Percentiles rank a stretch among this genome's conserved stretches.
These are phyloP conservation scores for Prunella vulgaris DNA, from an alignment of 257 asterid genomes.

Conservation along the genomic window DNA sequence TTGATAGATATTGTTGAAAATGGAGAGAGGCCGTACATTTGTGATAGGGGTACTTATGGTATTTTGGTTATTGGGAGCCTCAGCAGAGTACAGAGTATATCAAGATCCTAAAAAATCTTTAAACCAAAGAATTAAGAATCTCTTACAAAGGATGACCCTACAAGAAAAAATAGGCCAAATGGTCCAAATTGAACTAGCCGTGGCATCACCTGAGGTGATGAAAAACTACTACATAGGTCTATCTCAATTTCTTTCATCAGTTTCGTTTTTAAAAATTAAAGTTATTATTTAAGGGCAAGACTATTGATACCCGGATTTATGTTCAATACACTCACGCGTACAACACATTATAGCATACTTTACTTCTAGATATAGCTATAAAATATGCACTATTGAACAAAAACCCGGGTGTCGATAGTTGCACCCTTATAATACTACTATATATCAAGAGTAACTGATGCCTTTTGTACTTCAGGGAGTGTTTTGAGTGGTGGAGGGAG, in stretches of 20 bases:
- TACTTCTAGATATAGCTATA: too few species aligned
- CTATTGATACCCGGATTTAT: too few species aligned
- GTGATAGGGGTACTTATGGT: constrained; percentile 26
- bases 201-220: constrained; percentile 49
- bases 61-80: constrained; percentile 32
- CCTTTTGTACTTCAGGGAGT: constrained; percentile 21
- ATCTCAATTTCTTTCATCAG: not conserved
- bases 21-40: constrained; percentile 28
- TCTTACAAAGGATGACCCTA: constrained; percentile 55
- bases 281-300: not conserved
- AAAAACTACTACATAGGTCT: constrained; percentile 48
- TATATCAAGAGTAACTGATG: too few species aligned
- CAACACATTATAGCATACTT: too few species aligned
- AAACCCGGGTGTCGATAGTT: too few species aligned
- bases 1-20: constrained; percentile 29
- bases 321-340: too few species aligned
- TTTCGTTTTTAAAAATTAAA: not conserved
- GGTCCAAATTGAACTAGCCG: constrained; percentile 59
- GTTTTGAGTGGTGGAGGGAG: constrained; percentile 42
- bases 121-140: constrained; percentile 47
- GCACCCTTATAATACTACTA: too few species aligned
- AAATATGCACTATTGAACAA: too few species aligned
- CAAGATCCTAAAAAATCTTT: constrained; percentile 47
- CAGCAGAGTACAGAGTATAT: constrained; percentile 47
- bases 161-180: constrained; percentile 76